phyloP scores from a whole-genome alignment of 2,329 filamentous ascomycete genomes.

The Neonectria neomacrospora region DNA sequence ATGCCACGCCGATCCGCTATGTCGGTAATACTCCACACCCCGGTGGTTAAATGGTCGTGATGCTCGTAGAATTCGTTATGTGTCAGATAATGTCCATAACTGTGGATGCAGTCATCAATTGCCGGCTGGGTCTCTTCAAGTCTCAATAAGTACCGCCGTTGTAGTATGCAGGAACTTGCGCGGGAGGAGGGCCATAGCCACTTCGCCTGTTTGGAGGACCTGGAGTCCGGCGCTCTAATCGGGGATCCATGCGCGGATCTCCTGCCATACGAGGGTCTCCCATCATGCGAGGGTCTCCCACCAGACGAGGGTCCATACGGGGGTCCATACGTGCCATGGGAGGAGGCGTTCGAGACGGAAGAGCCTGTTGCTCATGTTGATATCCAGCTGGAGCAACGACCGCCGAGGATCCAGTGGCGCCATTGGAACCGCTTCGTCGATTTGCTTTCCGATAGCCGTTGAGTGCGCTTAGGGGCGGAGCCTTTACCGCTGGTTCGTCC shows the following conservation, averaged over 20 bases:
- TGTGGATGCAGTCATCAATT: conserved; percentile 26
- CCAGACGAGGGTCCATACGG: conserved; percentile 23
- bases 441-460: conserved; percentile 59
- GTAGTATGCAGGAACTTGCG: conserved; percentile 37
- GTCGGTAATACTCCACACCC: conserved; percentile 43
- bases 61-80: conserved; percentile 44
- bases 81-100: conserved; percentile 29
- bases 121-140: conserved; percentile 16
- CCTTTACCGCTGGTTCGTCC: conserved; percentile 67
- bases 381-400: conserved; percentile 42
- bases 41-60: conserved; percentile 44
- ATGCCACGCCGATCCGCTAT: conserved; percentile 39
- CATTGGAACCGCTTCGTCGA: conserved; percentile 53
- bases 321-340: conserved; percentile 39
- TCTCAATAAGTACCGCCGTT: conserved; percentile 31
- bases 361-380: conserved; percentile 37
- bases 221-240: conserved; percentile 42
- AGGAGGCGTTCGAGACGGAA: conserved; percentile 43
- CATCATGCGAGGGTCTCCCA: not conserved
- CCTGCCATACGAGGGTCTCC: not conserved
- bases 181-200: conserved; percentile 38
- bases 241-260: conserved; percentile 33
- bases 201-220: conserved; percentile 42
- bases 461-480: conserved; percentile 68
- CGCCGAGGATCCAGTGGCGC: conserved; percentile 48